phyloP scores from a whole-genome alignment of 495 filamentous ascomycete genomes.

The Margaritispora aquatica region DNA sequence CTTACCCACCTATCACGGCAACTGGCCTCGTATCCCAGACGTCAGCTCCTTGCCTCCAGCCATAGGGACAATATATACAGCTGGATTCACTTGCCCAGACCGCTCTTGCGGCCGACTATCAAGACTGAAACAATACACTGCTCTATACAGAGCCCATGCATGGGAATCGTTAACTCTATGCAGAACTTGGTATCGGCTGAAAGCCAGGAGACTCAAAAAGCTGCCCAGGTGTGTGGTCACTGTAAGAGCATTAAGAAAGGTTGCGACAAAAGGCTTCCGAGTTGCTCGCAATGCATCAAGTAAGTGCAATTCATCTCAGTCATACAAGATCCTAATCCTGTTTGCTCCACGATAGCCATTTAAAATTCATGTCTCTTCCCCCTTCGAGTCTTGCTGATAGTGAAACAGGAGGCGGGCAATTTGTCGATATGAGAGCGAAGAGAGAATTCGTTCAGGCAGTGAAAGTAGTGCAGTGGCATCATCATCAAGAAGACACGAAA shows the following conservation, averaged over 20 bases:
- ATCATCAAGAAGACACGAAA: not conserved
- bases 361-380: not conserved
- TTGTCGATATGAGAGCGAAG: constrained; percentile 13
- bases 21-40: not conserved
- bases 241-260: constrained; percentile 23
- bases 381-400: not conserved
- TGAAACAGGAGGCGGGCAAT: constrained; percentile 7
- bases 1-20: not conserved
- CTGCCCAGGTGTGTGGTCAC: constrained; percentile 18
- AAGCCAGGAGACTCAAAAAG: not conserved
- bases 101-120: not conserved
- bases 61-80: not conserved
- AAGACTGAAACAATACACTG: not conserved
- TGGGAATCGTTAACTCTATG: not conserved
- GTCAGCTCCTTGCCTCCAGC: not conserved
- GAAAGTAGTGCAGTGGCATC: not conserved
- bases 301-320: constrained; percentile 1
- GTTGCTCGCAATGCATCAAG: constrained; percentile 20
- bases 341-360: not conserved
- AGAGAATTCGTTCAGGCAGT: not conserved
- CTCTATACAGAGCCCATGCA: not conserved
- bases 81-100: not conserved
- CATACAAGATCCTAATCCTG: not conserved
- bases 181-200: not conserved
- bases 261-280: constrained; percentile 20